These are phyloP conservation scores for Coemansia sp. DNA, from an alignment of 192 early-diverging fungal genomes.

Conservation along the genomic window DNA sequence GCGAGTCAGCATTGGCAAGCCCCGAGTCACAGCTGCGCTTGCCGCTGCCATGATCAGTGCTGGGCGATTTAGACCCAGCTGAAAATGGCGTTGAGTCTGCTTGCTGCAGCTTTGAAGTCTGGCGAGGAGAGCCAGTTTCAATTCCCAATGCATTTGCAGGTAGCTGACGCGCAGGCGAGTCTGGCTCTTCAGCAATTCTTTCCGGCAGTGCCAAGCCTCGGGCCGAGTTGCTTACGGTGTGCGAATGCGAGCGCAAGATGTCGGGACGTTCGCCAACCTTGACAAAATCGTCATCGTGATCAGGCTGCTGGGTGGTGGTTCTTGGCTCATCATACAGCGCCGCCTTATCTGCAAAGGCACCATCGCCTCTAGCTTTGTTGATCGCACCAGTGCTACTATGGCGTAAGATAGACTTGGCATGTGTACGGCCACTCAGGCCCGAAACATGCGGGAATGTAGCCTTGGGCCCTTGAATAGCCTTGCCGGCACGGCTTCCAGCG, in stretches of 20 bases:
- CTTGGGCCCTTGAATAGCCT: conserved; percentile 7
- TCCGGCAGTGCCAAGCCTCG: conserved; percentile 24
- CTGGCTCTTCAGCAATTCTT: conserved; percentile 27
- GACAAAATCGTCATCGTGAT: not conserved
- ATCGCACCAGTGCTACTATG: conserved; percentile 48
- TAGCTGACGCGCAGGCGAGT: conserved; percentile 22
- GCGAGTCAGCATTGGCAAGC: conserved; percentile 4
- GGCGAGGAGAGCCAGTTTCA: conserved; percentile 1
- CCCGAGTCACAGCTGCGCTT: conserved; percentile 7
- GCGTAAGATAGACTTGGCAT: conserved; percentile 21
- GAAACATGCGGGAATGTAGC: conserved; percentile 11
- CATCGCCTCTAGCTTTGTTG: conserved; percentile 17
- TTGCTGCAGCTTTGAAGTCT: no score
- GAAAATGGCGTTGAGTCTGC: not conserved
- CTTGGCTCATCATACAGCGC: not conserved
- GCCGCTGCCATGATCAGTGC: not conserved
- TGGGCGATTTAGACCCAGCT: no score
- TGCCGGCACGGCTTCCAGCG: conserved; percentile 9
- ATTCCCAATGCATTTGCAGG: conserved; percentile 24
- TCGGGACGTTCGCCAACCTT: conserved; percentile 13
- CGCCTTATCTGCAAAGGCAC: conserved; percentile 2
- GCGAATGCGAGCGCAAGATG: conserved; percentile 43
- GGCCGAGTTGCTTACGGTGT: conserved; percentile 17
- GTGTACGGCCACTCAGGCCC: not conserved
- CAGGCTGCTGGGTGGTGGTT: not conserved